Conservation (phyloP, 768 basidiomycete genomes). For the Podaxis rugospora region DNA sequence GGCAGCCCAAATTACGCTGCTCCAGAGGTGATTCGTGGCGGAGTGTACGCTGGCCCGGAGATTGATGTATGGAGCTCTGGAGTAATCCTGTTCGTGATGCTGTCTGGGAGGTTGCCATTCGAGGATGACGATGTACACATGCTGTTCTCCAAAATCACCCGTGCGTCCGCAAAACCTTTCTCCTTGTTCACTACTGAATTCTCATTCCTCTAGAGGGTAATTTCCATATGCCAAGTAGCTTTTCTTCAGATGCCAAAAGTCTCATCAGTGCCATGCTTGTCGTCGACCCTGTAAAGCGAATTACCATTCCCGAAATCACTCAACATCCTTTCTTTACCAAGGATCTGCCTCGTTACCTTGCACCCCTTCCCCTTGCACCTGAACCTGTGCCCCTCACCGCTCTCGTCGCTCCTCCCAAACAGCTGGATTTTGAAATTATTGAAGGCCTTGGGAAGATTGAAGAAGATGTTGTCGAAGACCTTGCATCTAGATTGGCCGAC, state of each 20-base stretch:
- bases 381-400: slow-evolving; percentile 73
- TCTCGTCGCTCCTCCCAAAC: slow-evolving; percentile 63
- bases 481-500: slow-evolving; percentile 65
- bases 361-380: slow-evolving; percentile 71
- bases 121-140: slow-evolving; percentile 95
- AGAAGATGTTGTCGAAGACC: slow-evolving; percentile 83
- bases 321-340: slow-evolving; percentile 87
- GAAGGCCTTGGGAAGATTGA: slow-evolving; percentile 91
- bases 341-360: slow-evolving; percentile 84
- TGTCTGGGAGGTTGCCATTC: slow-evolving; percentile 92
- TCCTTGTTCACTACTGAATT: not conserved
- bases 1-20: slow-evolving; percentile 99
- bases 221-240: slow-evolving; percentile 79
- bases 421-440: slow-evolving; percentile 81
- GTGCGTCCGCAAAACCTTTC: slow-evolving; percentile 36
- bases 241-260: slow-evolving; percentile 71
- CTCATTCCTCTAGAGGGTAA: slow-evolving; percentile 58
- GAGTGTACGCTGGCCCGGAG: slow-evolving; percentile 94
- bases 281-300: slow-evolving; percentile 92
- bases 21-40: slow-evolving; percentile 94
- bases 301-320: slow-evolving; percentile 89
- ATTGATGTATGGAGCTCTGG: slow-evolving; percentile 99
- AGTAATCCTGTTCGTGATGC: slow-evolving; percentile 98
- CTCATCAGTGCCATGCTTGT: slow-evolving; percentile 89
- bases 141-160: slow-evolving; percentile 91